Evolutionary conservation across 1,284 basidiomycete species (phyloP).

Genomic region (Leccinum pachyderme): DNA sequence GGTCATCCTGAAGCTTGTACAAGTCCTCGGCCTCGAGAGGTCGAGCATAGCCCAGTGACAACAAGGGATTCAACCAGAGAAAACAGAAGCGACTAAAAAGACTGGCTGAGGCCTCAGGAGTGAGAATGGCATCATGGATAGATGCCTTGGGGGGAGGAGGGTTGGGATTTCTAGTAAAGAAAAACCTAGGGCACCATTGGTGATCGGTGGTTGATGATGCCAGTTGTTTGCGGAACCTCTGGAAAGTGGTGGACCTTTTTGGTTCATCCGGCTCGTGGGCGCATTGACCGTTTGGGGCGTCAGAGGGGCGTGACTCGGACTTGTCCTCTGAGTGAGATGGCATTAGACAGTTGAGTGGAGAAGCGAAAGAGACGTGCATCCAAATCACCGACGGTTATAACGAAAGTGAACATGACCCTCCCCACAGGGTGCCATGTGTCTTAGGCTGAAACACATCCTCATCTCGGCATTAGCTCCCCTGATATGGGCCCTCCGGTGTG

Average conservation of each 20-base stretch:
- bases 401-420: no score
- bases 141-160: conserved; percentile 41
- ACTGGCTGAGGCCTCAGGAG: conserved; percentile 48
- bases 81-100: conserved; percentile 47
- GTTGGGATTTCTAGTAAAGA: neutral
- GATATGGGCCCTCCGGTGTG: no score
- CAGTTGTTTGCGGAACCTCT: neutral
- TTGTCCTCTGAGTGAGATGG: neutral
- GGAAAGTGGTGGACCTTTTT: neutral
- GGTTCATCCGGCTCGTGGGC: neutral
- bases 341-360: neutral
- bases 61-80: conserved; percentile 75
- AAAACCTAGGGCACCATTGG: neutral
- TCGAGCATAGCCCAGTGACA: conserved; percentile 66
- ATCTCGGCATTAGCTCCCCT: no score
- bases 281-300: neutral
- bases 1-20: conserved; percentile 77
- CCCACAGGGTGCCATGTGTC: no score
- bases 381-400: no score
- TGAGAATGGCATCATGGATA: conserved; percentile 44
- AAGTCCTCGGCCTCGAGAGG: conserved; percentile 82
- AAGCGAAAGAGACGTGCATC: neutral
- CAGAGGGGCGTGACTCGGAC: neutral
- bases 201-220: neutral
- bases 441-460: no score